Evolutionary conservation across 495 filamentous ascomycete genomes (phyloP), one percentile per base, ranked within the genome.

Genomic region (Penicillium robsamsonii): DNA sequence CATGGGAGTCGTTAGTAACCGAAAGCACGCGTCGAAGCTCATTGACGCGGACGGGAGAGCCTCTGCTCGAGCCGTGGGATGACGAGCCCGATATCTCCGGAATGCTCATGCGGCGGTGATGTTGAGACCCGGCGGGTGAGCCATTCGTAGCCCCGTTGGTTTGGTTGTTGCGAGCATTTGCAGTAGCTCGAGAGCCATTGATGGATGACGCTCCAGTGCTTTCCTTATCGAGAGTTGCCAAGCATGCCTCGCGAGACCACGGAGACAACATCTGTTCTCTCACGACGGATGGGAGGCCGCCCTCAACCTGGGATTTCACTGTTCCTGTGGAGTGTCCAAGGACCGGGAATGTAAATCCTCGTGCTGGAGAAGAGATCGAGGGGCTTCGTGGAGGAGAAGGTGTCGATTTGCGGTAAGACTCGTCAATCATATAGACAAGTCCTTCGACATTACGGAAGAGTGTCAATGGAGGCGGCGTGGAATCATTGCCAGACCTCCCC

Each of bases 11-110:
- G 56, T 68, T 72, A 58, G 62, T 70, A 25, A 75, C 84, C 3
- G 83, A 84, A 15, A 90, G 79, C 22, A 86, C 87, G 46, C 84
- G 82, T 68, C 92, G 92, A 56, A 96, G 77, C 62, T 96, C 91
- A 53, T 92, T 91, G n/a, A 96, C 86, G 35, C 88, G 86, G n/a
- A 91, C 84, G 11, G 90, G 84, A 17, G 82, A 86, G 27, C 81
- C 85, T 55, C 83, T 70, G 64, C 75, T 84, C 29, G 85, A 85
- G 46, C 78, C 78, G 58, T 77, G 81, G 29, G 75, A 71, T 17
- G 77, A 77, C 17, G 79, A 75, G 27, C 74, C 76, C 0, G 86
- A 84, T 3, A 64, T 69, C 24, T 80, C 79, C 17, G 74, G 75
- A 30, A 71, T 57, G 50, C 74, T 80, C 50, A 66, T 70, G 17